Evolutionary conservation across 2,329 filamentous ascomycete species (phyloP), one percentile per base, ranked within the genome.

Genomic region (Huntiella abstrusa): DNA sequence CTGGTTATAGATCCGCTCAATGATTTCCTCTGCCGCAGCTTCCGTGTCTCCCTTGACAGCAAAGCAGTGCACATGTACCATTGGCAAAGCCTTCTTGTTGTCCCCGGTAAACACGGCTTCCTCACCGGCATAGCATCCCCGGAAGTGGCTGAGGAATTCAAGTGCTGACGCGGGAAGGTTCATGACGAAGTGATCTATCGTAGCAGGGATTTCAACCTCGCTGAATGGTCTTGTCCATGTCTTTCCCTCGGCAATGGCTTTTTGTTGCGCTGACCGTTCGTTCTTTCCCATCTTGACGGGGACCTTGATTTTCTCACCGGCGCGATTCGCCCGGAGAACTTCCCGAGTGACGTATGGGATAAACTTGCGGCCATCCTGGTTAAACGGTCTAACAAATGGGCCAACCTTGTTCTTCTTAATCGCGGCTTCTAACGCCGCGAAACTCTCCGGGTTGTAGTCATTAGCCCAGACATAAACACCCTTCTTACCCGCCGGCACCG

Each of bases 21-120:
- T 60, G 37, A 67, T 63, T 51, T 73, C 69, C 33, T 69, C 63
- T 3, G 64, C 68, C 59, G 76, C 73, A 3, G 73, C 69, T 59
- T 75, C 72, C 54, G 85, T 77, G 33, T 84, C 80, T 43, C 72
- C 77, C 64, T 93, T 88, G 37, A 47, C 77, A 17, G 80, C 81
- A 64, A 98, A 98, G 65, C 86, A 94, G 64, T 98, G 85, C n/a
- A 83, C 82, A 60, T 98, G 91, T 10, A 96, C 69, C 63, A 92
- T 70, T 0, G 91, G 91, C 41, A 96, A 66, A 51, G 68, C 67
- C 8, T 66, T 66, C 6, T 59, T 58, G 1, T 74, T 80, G 49
- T 72, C 60, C 1, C 77, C 75, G 72, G 60, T 57, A 54, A 88
- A 87, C 1, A 84, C 66, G 1, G 60, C 51, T 58, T 86, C 77